Evolutionary conservation across 2,329 filamentous ascomycete genomes (phyloP).

Genomic region (Didymosphaeria variabile): DNA sequence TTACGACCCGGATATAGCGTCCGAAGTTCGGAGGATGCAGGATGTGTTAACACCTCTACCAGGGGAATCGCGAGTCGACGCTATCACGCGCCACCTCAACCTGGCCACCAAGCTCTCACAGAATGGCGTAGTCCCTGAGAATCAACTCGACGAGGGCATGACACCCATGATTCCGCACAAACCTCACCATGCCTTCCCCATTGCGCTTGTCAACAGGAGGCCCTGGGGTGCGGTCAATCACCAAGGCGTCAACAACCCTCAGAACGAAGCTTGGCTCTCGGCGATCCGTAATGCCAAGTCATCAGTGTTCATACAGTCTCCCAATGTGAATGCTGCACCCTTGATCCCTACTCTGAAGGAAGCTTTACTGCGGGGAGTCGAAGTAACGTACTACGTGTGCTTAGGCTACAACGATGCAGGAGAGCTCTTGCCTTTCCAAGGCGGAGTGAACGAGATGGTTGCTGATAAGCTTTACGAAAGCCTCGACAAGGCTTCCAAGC

Average conservation of each 20-base stretch:
- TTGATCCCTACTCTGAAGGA: slow-evolving; percentile 69
- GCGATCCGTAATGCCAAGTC: slow-evolving; percentile 70
- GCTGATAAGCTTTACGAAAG: slow-evolving; percentile 66
- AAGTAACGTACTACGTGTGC: slow-evolving; percentile 76
- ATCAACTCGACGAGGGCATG: slow-evolving; percentile 64
- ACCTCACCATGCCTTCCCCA: slow-evolving; percentile 67
- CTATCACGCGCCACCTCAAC: slow-evolving; percentile 71
- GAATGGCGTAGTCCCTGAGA: slow-evolving; percentile 63
- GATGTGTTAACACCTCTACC: slow-evolving; percentile 60
- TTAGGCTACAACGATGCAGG: slow-evolving; percentile 83
- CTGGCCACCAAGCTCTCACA: slow-evolving; percentile 61
- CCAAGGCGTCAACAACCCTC: slow-evolving; percentile 69
- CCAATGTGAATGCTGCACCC: slow-evolving; percentile 77
- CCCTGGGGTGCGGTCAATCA: slow-evolving; percentile 73
- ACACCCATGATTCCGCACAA: slow-evolving; percentile 70
- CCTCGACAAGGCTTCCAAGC: slow-evolving; percentile 60
- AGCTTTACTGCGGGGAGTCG: slow-evolving; percentile 72
- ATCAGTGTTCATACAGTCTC: slow-evolving; percentile 79
- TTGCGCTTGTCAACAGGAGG: slow-evolving; percentile 74
- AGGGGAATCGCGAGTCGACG: slow-evolving; percentile 64
- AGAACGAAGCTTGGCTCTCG: slow-evolving; percentile 79
- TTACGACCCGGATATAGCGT: slow-evolving; percentile 69
- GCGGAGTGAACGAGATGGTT: slow-evolving; percentile 78
- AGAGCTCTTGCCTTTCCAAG: slow-evolving; percentile 78
- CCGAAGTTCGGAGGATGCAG: slow-evolving; percentile 71